Evolutionary conservation across 768 basidiomycete species (phyloP).

Genomic region (Lactarius evosmus): DNA sequence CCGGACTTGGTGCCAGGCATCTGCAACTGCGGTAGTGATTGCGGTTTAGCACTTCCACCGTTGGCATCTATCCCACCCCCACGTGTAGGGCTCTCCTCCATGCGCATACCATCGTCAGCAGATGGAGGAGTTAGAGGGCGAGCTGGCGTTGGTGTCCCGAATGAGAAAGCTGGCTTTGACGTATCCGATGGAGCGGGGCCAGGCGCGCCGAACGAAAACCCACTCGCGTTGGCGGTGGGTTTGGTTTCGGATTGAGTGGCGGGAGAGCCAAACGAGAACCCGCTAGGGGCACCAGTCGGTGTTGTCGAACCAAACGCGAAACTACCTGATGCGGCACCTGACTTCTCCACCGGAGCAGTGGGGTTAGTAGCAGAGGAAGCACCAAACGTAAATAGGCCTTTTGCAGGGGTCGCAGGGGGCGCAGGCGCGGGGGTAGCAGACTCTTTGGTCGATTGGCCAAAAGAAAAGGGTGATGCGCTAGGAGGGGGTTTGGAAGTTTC

Average conservation of each 20-base stretch:
- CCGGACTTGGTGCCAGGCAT: constrained; percentile 22
- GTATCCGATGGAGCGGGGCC: constrained; percentile 20
- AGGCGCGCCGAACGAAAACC: constrained; percentile 50
- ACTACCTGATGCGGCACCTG: constrained; percentile 13
- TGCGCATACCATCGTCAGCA: constrained; percentile 62
- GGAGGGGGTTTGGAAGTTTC: constrained; percentile 15
- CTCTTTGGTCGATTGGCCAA: constrained; percentile 9
- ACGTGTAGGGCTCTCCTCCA: constrained; percentile 77
- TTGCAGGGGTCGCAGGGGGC: constrained; percentile 15
- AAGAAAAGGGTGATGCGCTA: constrained; percentile 6
- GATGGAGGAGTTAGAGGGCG: constrained; percentile 67
- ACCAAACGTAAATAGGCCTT: constrained; percentile 26
- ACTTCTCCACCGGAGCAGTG: constrained; percentile 8
- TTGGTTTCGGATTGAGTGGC: constrained; percentile 29
- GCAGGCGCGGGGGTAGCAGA: neutral
- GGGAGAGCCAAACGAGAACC: constrained; percentile 24
- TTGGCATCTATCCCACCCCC: constrained; percentile 44
- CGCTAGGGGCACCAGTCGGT: constrained; percentile 6
- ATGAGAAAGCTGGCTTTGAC: constrained; percentile 49
- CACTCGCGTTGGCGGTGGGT: constrained; percentile 2
- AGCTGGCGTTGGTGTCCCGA: constrained; percentile 43
- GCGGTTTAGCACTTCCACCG: constrained; percentile 30
- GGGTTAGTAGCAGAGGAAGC: constrained; percentile 25
- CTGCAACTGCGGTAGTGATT: constrained; percentile 23
- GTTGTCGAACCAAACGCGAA: constrained; percentile 26